These are phyloP conservation scores for Vachellia collinsii DNA, from an alignment of 306 rosid genomes.

Conservation along the genomic window DNA sequence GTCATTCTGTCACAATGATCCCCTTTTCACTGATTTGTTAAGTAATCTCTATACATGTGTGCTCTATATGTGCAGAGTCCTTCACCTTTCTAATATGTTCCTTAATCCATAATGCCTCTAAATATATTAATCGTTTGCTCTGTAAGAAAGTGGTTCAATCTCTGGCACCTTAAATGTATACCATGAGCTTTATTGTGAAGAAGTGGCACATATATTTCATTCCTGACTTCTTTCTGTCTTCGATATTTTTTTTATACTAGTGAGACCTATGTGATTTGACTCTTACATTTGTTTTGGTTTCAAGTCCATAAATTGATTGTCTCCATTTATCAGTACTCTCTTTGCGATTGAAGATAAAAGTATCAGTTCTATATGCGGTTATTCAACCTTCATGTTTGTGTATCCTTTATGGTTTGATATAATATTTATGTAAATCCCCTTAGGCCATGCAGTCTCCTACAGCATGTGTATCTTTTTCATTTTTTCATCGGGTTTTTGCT, in stretches of 20 bases:
- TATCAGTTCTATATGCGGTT: not conserved
- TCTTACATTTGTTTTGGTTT: slow-evolving; percentile 1
- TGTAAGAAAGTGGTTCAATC: not conserved
- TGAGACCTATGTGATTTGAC: slow-evolving; percentile 12
- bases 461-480: not conserved
- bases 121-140: too few species aligned
- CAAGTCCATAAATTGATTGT: not conserved
- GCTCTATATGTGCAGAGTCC: not conserved
- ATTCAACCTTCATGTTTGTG: not conserved
- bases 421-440: not conserved
- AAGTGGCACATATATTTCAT: slow-evolving; percentile 2
- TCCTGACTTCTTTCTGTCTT: not conserved
- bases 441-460: not conserved
- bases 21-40: not conserved
- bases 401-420: not conserved
- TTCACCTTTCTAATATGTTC: not conserved
- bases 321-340: not conserved
- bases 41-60: slow-evolving; percentile 11
- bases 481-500: not conserved
- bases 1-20: slow-evolving; percentile 12
- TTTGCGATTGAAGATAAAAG: not conserved
- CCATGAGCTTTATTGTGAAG: not conserved
- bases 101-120: not conserved
- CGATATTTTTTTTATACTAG: not conserved
- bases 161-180: not conserved